Base-by-base conservation (phyloP, 495 filamentous ascomycete species). In the Collariella sp. region DNA sequence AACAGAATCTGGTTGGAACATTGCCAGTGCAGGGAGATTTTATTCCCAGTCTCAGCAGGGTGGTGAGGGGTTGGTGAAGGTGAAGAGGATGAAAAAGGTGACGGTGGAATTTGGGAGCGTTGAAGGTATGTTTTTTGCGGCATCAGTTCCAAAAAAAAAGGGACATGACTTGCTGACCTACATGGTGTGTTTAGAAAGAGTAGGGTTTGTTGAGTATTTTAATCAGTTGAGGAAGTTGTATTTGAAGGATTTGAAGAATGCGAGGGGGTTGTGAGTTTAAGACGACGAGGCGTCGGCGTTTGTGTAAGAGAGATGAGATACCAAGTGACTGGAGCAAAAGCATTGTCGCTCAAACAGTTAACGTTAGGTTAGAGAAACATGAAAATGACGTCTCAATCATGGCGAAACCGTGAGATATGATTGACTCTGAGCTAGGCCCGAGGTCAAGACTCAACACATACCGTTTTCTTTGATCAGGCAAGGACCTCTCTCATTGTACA, bases 71-170 rank as follows among this genome's bases (percentile, higher is more conserved):
- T 11, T 60, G 36, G 43, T 2, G 22, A 7, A 23, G 38, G 44
- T 56, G 11, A 45, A 52, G 39, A 56, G 39, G 43, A 10, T 60
- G 44, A 60, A 35, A 31, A 49, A 46, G n/a, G 53, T 60, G 12
- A 52, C 31, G 2, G 35, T 60, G 24, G 53, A 50, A 44, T 56
- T 60, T 40, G 43, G 13, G 11, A 29, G 33, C 12, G 52, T 56
- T n/a, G 43, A 60, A 22, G 58, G 58, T 56, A 48, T 12, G 48
- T 52, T 34, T 48, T 36, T 19, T 48, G 45, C 20, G 5, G 18
- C 4, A 2, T 12, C 18, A 23, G 4, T 13, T 45, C 6, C 12
- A 7, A 7, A 20, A 39, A 39, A 16, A 3, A 2, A 23, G 11
- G 40, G 5, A 15, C 18, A 2, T 34, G 44, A 22, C 6, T 46